A percentile compares a stretch with the other conserved stretches of the same genome.
Conservation (phyloP, 768 basidiomycete genomes). For the Candolleomyces eurysporus region DNA sequence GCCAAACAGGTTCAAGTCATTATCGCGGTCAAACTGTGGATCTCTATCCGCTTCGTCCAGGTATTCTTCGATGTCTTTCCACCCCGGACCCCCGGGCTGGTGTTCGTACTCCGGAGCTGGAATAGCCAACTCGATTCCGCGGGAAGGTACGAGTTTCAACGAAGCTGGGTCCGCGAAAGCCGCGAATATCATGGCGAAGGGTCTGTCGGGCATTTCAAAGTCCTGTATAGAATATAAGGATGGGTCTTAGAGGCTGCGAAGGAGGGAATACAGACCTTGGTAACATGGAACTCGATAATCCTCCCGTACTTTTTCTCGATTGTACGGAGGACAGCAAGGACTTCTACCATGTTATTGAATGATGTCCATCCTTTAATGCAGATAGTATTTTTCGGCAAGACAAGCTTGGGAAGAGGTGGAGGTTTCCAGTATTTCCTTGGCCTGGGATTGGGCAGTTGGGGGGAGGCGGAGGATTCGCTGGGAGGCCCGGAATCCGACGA, state of each 20-base stretch:
- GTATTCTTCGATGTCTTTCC: conserved; percentile 32
- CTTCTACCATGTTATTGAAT: conserved; percentile 47
- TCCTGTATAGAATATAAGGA: conserved; percentile 35
- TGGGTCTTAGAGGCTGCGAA: neutral
- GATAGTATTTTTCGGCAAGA: conserved; percentile 17
- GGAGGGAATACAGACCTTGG: conserved; percentile 32
- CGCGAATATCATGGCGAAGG: conserved; percentile 41
- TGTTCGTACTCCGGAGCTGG: conserved; percentile 20
- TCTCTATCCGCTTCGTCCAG: conserved; percentile 17
- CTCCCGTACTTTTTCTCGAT: conserved; percentile 56
- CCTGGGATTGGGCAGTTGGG: neutral
- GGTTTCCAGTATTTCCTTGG: conserved; percentile 2
- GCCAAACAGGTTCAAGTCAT: neutral
- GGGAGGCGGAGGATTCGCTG: neutral
- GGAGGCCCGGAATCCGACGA: neutral
- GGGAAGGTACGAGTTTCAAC: conserved; percentile 30
- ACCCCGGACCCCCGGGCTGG: conserved; percentile 30
- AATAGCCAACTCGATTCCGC: conserved; percentile 24
- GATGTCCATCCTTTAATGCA: conserved; percentile 39
- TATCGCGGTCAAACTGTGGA: conserved; percentile 10
- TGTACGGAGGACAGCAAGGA: conserved; percentile 48
- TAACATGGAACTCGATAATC: conserved; percentile 40
- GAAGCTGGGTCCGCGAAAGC: conserved; percentile 47
- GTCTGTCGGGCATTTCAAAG: conserved; percentile 39
- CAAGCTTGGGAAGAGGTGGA: conserved; percentile 1